Conservation (phyloP, 169 alveolate species). For the Perkinsus olseni region DNA sequence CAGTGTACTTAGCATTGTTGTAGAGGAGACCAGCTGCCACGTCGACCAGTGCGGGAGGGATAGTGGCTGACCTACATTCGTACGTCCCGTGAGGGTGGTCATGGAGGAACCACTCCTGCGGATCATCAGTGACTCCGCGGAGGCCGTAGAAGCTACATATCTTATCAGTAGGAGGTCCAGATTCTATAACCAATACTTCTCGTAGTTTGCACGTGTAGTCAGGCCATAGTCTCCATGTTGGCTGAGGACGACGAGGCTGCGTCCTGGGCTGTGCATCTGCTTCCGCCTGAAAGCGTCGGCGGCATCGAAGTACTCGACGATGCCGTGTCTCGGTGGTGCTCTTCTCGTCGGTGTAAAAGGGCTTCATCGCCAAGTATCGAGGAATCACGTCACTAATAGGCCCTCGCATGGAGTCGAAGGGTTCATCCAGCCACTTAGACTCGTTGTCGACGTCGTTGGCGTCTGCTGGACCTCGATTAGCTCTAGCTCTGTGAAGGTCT, state of each 20-base stretch:
- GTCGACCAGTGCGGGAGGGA: neutral
- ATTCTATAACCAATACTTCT: neutral
- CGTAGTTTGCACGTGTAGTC: neutral
- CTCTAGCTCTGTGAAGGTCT: neutral
- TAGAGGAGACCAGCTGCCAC: neutral
- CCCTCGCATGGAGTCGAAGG: too few relatives aligned
- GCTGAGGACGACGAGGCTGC: neutral
- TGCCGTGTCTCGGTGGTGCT: too few relatives aligned
- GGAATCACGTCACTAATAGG: too few relatives aligned
- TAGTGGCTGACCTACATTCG: neutral
- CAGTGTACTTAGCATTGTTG: neutral
- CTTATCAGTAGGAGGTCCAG: neutral
- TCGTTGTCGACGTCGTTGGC: neutral
- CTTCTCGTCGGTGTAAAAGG: too few relatives aligned
- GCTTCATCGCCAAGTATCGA: too few relatives aligned
- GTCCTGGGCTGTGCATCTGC: too few relatives aligned
- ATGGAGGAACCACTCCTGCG: neutral
- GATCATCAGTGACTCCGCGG: neutral
- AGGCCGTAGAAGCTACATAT: neutral
- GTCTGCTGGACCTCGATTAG: neutral
- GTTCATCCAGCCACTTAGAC: too few relatives aligned
- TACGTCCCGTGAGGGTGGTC: neutral
- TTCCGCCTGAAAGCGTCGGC: too few relatives aligned
- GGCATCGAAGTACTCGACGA: too few relatives aligned
- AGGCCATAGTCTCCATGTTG: neutral